Conservation (phyloP, 2,329 filamentous ascomycete species). For the Trichoderma endophyticum region DNA sequence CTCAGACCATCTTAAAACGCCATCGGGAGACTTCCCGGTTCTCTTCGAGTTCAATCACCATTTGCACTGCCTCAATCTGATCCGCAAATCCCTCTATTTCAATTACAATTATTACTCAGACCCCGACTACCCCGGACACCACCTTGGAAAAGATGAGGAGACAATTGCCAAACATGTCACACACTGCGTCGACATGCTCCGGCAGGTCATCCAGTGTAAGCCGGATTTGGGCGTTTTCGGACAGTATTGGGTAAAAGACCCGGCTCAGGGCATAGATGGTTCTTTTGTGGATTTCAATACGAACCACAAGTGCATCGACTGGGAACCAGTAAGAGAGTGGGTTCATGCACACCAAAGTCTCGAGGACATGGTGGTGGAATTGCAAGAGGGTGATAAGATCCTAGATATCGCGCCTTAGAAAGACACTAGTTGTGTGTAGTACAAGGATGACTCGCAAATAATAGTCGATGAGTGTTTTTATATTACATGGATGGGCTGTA, state of each 20-base stretch:
- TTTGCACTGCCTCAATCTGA: slow-evolving; percentile 12
- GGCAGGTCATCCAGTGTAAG: slow-evolving; percentile 12
- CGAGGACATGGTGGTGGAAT: slow-evolving; percentile 1
- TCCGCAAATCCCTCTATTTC: slow-evolving; percentile 8
- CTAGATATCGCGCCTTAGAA: slow-evolving; percentile 5
- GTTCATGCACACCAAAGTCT: slow-evolving; percentile 3
- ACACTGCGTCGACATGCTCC: slow-evolving; percentile 10
- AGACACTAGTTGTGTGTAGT: neutral
- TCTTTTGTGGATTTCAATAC: slow-evolving; percentile 15
- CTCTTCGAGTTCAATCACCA: slow-evolving; percentile 15
- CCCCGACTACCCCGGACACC: neutral
- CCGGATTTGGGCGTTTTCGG: slow-evolving; percentile 9
- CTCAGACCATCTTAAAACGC: neutral
- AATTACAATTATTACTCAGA: slow-evolving; percentile 9
- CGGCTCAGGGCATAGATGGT: slow-evolving; percentile 4
- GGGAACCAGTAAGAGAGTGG: slow-evolving; percentile 12
- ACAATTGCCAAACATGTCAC: slow-evolving; percentile 6
- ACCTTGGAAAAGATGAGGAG: neutral
- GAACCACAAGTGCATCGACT: slow-evolving; percentile 11
- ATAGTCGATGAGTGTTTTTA: neutral
- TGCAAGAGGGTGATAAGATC: slow-evolving; percentile 7
- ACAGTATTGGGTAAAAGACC: slow-evolving; percentile 12
- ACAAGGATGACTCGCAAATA: neutral
- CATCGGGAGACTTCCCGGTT: neutral
- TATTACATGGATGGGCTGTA: neutral